These are phyloP conservation scores for Camelina neglecta DNA, from an alignment of 345 rosid species.

Conservation along the genomic window DNA sequence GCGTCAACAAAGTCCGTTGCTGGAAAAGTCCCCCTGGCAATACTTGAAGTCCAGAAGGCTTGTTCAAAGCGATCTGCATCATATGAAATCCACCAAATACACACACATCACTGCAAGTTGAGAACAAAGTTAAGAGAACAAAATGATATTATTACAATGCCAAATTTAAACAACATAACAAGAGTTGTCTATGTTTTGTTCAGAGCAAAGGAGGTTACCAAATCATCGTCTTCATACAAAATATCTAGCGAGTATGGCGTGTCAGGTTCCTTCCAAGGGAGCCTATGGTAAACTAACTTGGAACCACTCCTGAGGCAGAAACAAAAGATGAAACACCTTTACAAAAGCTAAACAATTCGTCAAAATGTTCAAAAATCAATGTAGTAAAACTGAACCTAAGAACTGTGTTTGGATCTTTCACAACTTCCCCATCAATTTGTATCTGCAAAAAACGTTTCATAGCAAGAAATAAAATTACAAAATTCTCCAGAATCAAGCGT, in stretches of 20 bases:
- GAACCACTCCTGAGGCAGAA: conserved; percentile 57
- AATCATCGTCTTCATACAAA: conserved; percentile 71
- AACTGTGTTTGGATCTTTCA: conserved; percentile 55
- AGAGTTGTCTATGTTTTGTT: neutral
- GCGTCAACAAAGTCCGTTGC: conserved; percentile 81
- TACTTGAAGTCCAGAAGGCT: conserved; percentile 94
- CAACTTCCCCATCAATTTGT: conserved; percentile 59
- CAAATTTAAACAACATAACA: neutral
- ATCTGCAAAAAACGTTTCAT: conserved; percentile 52
- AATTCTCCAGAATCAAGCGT: neutral
- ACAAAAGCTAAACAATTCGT: conserved; percentile 3
- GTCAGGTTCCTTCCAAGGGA: conserved; percentile 92
- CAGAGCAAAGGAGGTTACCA: conserved; percentile 53
- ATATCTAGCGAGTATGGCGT: conserved; percentile 60
- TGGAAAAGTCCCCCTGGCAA: conserved; percentile 95
- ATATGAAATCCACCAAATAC: conserved; percentile 12
- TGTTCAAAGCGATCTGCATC: conserved; percentile 79
- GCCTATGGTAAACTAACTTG: conserved; percentile 71
- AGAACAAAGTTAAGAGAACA: neutral
- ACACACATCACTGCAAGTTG: conserved; percentile 22
- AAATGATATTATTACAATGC: neutral
- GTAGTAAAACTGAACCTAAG: conserved; percentile 55
- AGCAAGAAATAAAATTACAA: neutral
- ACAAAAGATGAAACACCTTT: conserved; percentile 5
- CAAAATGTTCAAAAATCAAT: neutral